Base-by-base conservation (phyloP, 345 rosid genomes). In the Pistacia vera region DNA sequence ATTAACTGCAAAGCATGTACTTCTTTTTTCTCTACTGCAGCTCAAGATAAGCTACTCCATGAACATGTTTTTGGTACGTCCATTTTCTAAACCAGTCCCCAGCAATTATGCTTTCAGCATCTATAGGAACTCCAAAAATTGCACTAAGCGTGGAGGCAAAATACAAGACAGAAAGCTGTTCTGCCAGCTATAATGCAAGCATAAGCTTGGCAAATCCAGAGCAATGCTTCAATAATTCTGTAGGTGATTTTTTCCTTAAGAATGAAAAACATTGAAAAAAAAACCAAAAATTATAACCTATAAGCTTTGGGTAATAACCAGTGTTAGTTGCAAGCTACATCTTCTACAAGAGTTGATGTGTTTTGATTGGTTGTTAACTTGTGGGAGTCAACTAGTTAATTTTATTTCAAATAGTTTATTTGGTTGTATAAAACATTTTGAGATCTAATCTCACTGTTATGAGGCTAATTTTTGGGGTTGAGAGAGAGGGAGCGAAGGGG, bases 171-270 rank as follows among this genome's bases (percentile, higher is more conserved):
- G 25, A 59, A 46, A 17, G 11, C 57, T 52, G 79, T 65, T 64
- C 75, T 66, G 49, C 72, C 17, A 48, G 62, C 5, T 71, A 8
- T 11, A 38, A 59, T 59, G 77, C 70, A 36, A 79, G 83, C 41
- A 28, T 80, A 36, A 60, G 35, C 5, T n/a, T 62, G 20, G 51
- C 73, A 18, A 60, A 59, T 28, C 69, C 59, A 62, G 46, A 55
- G 10, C 63, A 46, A 72, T 3, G 79, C 79, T 61, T 65, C 83
- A 13, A 60, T 75, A 44, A 72, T 67, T 38, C 51, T 72, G 79
- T 75, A 76, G 10, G 83, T 79, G 18, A 11, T 55, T 11, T 30
- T 12, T 11, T 25, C 16, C 33, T 11, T 25, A 61, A 20, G n/a
- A 18, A 14, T 54, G 18, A 16, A 14, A 3, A 54, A 54, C 55